Base-by-base conservation (phyloP, 2,329 filamentous ascomycete species). In the Metarhizium rileyi region DNA sequence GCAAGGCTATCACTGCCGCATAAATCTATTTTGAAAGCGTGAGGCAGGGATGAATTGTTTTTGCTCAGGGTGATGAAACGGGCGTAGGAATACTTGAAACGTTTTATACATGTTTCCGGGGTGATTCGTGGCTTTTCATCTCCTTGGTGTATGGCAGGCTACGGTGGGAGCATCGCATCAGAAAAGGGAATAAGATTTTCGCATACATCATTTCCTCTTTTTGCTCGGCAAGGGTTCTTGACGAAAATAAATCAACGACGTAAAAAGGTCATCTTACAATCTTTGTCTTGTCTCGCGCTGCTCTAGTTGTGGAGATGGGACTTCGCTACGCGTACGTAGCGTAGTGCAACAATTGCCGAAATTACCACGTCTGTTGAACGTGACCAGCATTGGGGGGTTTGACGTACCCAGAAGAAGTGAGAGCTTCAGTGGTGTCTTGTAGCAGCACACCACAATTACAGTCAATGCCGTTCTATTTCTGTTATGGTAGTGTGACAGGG, bases 1-100 rank as follows among this genome's bases (percentile, higher is more conserved):
- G 76, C 71, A 73, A 77, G 72, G 81, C 81, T 67, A 78, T 85
- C 68, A 80, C 78, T 60, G 74, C 78, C 67, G 77, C 81, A 68
- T 84, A 82, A 50, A 47, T 47, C 26, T 40, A 40, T 26, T 25
- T 40, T 38, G 71, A 67, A 56, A 42, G 46, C 42, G 46, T 49
- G 38, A 22, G 38, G 40, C 43, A 48, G 47, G 47, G 45, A 46
- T 50, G 36, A 33, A 41, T 46, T 44, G 52, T 42, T 43, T 50
- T 46, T 45, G n/a, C 28, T 25, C 18, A 30, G 26, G 26, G 45
- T 48, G 45, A 44, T 36, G 47, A 46, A 36, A 42, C 38, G 25
- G 50, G 50, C 46, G 50, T 38, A 45, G 50, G 50, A 46, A 51
- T 42, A 51, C 38, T 43, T 36, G 46, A 42, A 47, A 55, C 49